These are phyloP conservation scores for Clavulina sp. DNA, from an alignment of 768 basidiomycete species.

Conservation along the genomic window DNA sequence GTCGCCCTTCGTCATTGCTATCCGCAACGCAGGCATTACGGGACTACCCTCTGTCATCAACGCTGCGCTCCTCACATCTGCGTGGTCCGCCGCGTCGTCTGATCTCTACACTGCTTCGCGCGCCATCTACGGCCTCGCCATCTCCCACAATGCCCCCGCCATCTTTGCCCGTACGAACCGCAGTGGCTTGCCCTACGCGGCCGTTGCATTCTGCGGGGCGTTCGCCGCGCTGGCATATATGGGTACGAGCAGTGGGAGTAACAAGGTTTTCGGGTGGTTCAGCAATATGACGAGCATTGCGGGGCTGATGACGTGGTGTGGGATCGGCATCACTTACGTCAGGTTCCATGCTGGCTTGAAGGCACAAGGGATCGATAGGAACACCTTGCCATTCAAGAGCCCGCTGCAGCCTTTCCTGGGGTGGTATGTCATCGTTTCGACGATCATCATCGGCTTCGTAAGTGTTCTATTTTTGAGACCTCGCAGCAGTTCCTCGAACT, in stretches of 20 bases:
- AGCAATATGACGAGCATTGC: constrained; percentile 11
- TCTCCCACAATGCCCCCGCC: background rate
- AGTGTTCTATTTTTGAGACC: background rate
- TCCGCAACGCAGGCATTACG: constrained; percentile 21
- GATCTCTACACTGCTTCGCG: constrained; percentile 8
- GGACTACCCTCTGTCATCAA: constrained; percentile 15
- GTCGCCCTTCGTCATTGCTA: constrained; percentile 39
- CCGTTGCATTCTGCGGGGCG: constrained; percentile 1
- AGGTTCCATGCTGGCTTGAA: constrained; percentile 1
- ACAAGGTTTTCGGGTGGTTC: constrained; percentile 11
- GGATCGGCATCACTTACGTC: constrained; percentile 5
- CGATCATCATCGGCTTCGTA: background rate
- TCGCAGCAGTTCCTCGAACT: background rate
- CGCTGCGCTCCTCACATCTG: constrained; percentile 4
- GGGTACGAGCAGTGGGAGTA: background rate
- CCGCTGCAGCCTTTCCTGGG: constrained; percentile 5
- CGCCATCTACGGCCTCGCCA: constrained; percentile 4
- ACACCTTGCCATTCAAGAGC: constrained; percentile 5
- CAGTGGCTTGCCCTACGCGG: constrained; percentile 33
- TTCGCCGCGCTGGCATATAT: constrained; percentile 8
- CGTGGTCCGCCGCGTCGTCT: constrained; percentile 3
- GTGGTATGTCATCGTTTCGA: constrained; percentile 5
- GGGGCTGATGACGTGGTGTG: constrained; percentile 8
- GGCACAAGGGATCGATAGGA: constrained; percentile 5
- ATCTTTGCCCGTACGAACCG: constrained; percentile 39